Percentiles rank a stretch among this genome's conserved stretches.
Conservation (phyloP, 352 stramenopile genomes). For the Phytopythium kandeliae region DNA sequence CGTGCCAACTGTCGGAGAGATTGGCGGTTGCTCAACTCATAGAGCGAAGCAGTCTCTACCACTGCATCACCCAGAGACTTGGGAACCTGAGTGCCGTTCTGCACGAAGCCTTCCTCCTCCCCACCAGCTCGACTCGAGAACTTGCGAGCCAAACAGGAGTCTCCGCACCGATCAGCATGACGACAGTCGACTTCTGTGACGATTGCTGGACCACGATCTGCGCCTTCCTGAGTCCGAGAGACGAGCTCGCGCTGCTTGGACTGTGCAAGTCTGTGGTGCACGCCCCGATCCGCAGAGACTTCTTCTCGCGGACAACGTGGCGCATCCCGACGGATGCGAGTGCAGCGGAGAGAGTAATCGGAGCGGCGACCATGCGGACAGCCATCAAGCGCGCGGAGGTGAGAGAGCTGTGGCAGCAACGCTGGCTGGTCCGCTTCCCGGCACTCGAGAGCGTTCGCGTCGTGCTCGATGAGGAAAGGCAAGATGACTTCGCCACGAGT, state of each 20-base stretch:
- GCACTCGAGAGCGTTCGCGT: not conserved
- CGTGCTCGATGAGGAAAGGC: too few species aligned
- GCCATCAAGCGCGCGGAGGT: not conserved
- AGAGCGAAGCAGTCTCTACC: too few species aligned
- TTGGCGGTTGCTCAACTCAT: too few species aligned
- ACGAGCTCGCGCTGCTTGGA: not conserved
- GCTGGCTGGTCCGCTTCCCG: not conserved
- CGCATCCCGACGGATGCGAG: not conserved
- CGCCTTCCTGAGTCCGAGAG: not conserved
- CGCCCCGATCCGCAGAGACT: not conserved
- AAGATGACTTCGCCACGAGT: too few species aligned
- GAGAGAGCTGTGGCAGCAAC: not conserved
- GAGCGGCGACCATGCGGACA: not conserved
- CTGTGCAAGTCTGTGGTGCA: not conserved
- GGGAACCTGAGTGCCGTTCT: too few species aligned
- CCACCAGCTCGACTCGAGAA: too few species aligned
- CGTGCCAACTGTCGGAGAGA: too few species aligned
- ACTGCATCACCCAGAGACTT: too few species aligned
- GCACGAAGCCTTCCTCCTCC: too few species aligned
- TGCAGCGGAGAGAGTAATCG: not conserved
- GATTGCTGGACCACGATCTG: not conserved
- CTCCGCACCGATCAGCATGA: too few species aligned
- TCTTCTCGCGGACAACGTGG: not conserved
- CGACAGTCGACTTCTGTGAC: not conserved
- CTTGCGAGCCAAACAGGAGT: too few species aligned